Percentiles rank a stretch among this genome's conserved stretches.
Evolutionary conservation across 768 basidiomycete genomes (phyloP).

Genomic region (Boletellus ananas): DNA sequence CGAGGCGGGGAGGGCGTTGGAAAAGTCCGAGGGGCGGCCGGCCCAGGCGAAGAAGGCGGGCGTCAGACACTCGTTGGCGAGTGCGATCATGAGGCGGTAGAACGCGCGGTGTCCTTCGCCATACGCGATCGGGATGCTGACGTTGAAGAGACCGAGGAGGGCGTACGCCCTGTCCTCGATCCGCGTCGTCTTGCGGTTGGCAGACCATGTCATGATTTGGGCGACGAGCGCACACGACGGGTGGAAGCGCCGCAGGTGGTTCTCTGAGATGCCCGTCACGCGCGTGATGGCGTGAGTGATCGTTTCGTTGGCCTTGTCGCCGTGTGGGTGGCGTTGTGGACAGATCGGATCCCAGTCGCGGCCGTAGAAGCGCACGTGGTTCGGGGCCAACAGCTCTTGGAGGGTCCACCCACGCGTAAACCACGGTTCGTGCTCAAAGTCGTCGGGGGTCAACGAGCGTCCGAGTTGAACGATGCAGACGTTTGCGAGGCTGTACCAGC

Average conservation of each 20-base stretch:
- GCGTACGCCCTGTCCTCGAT: background rate
- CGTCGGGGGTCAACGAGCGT: background rate
- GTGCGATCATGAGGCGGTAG: background rate
- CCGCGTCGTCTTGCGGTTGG: background rate
- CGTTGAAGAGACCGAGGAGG: conserved; percentile 1
- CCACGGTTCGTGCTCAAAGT: background rate
- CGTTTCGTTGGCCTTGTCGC: background rate
- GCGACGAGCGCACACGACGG: background rate
- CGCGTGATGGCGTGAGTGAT: too few relatives aligned
- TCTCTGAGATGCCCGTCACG: too few relatives aligned
- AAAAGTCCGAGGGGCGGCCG: background rate
- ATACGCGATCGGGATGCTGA: background rate
- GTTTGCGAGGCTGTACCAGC: background rate
- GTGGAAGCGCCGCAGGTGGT: too few relatives aligned
- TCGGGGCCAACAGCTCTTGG: conserved; percentile 1
- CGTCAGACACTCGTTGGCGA: background rate
- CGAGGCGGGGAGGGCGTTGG: too few relatives aligned
- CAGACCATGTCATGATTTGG: background rate
- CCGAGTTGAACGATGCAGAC: conserved; percentile 2
- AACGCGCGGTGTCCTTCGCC: conserved; percentile 1
- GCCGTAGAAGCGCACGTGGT: background rate
- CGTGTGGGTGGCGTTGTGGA: too few relatives aligned
- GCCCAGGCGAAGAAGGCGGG: background rate
- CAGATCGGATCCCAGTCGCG: background rate
- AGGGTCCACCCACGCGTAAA: conserved; percentile 3